Evolutionary conservation across 768 basidiomycete species (phyloP), one percentile per base, ranked within the genome.

Genomic region (Asterophora parasitica): DNA sequence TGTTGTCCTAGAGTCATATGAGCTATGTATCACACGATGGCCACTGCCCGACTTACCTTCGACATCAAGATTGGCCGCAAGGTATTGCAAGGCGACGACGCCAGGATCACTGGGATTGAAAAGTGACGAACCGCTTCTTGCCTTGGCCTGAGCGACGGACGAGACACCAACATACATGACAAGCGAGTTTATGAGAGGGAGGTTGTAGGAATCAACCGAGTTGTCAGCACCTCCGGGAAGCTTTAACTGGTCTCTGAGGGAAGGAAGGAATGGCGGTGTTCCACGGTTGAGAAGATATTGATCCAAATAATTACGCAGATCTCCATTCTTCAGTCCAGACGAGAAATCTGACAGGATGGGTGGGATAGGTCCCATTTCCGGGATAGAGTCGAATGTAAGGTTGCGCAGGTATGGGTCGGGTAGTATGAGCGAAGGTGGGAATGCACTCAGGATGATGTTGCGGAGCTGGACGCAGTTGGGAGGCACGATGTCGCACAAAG

Each of bases 91-190:
- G 42, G 89, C 79, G 48, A 86, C 79, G 35, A 92, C 92, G 40
- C 93, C 89, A 13, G 88, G 87, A 58, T 92, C 89, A 35, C 77
- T 82, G 8, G 87, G 64, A 47, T 88, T 79, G 65, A 97, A 99
- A 46, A 86, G 72, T 8, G 87, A 79, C 15, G 83, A 80, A 15
- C 91, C 90, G 57, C 83, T 92, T 64, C 83, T 77, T 1, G 88
- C 84, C 62, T 93, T 92, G 36, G 86, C 83, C 65, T 93, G 87
- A 10, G 88, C 88, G 38, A 96, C 86, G 23, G 92, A 89, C 10
- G 88, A 90, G 16, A 92, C 87, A n/a, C 93, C 94, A 44, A 93
- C 82, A 69, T 93, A 97, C 81, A 97, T 88, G 56, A 96, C 93
- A 53, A 97, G 75, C 17, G 94, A 84, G 63, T 97, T 97, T 62